Base-by-base conservation (phyloP, 2,329 filamentous ascomycete genomes). In the Exophiala sp. region DNA sequence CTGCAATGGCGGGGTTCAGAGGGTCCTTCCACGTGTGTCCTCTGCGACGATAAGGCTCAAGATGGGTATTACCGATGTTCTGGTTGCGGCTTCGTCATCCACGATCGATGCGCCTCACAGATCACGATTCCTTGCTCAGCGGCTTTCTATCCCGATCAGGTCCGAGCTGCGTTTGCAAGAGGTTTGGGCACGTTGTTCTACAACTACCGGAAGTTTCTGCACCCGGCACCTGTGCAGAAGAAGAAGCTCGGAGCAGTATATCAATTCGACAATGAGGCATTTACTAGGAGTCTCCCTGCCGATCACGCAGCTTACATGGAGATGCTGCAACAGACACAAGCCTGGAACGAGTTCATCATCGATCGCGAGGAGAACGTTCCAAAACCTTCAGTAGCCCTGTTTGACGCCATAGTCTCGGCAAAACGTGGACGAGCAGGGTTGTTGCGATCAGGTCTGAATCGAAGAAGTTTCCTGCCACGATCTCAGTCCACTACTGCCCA, bases 161-260 rank as follows among this genome's bases (percentile, higher is more conserved):
- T 87, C 39, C 80, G 83, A 14, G 84, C 84, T 12, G 84, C 84
- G 0, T 87, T 87, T 64, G 83, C 86, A 32, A 76, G 84, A 63
- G 86, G 83, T 69, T 86, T 87, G 62, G 84, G 84, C 32, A 86
- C 83, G 62, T 71, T 87, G 53, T 77, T 87, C 59, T 87, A 86
- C 69, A 87, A 84, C 0, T 87, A 87, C 65, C 80, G 85, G 52
- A 81, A 82, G 61, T 86, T 78, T 64, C 74, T 87, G 56, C 68
- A 77, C 18, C 80, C 82, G 3, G 78, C 84, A 12, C 78, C 80
- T 20, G 81, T 85, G 47, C 79, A 82, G 61, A 83, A 82, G 60
- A 83, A 82, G 66, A 86, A 58, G 35, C 32, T 47, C 5, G 54
- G 49, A 29, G 39, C 59, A 67, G 70, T 80, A 20, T 86, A 85